A percentile compares a stretch with the other conserved stretches of the same genome.
Conservation (phyloP, 169 alveolate genomes). For the Cryptosporidium baileyi region DNA sequence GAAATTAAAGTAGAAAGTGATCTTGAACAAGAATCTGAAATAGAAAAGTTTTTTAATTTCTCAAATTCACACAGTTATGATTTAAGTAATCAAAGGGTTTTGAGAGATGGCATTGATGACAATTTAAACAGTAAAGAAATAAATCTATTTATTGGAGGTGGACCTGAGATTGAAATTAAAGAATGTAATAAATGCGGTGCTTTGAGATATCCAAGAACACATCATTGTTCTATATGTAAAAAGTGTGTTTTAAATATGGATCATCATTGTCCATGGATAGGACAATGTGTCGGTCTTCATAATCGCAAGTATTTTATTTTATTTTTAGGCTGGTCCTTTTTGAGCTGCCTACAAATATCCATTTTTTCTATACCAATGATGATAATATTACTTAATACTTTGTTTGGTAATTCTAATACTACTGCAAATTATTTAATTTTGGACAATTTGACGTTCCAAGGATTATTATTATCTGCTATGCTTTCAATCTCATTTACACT, state of each 20-base stretch:
- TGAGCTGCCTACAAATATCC: conserved; percentile 40
- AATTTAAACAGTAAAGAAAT: neutral
- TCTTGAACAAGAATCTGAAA: neutral
- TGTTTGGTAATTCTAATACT: neutral
- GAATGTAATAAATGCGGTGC: conserved; percentile 41
- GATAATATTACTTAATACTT: neutral
- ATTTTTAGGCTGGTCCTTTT: conserved; percentile 72
- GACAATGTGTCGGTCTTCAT: conserved; percentile 88
- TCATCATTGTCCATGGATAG: conserved; percentile 91
- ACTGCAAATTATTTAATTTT: neutral
- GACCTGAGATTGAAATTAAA: neutral
- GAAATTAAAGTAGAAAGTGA: neutral
- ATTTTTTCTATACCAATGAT: conserved; percentile 32
- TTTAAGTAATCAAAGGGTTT: too few relatives aligned
- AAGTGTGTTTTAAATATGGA: conserved; percentile 88
- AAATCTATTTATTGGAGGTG: neutral
- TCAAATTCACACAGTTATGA: too few relatives aligned
- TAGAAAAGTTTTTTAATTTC: neutral
- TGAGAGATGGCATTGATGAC: too few relatives aligned
- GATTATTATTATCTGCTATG: conserved; percentile 19
- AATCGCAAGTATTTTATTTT: conserved; percentile 85
- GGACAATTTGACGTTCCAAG: conserved; percentile 24
- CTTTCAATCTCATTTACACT: conserved; percentile 54
- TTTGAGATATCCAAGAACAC: conserved; percentile 81
- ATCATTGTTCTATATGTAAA: conserved; percentile 87